Evolutionary conservation across 2,329 filamentous ascomycete genomes (phyloP).

Genomic region (Fusarium azukiicola): DNA sequence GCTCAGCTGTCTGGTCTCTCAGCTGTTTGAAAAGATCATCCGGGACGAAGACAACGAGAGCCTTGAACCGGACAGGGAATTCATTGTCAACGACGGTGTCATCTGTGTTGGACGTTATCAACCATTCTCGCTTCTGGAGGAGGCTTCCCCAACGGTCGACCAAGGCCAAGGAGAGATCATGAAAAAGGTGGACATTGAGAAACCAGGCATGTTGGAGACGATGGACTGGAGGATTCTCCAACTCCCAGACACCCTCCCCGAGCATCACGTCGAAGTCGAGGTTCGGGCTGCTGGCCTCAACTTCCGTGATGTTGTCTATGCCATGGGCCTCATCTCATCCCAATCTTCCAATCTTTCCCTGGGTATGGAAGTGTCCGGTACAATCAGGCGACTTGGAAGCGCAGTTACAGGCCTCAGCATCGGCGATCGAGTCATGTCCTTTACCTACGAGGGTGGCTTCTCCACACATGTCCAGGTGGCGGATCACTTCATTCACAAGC

Average conservation of each 20-base stretch:
- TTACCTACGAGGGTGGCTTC: slow-evolving; percentile 24
- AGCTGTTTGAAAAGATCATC: slow-evolving; percentile 19
- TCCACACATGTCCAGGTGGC: slow-evolving; percentile 24
- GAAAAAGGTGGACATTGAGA: slow-evolving; percentile 18
- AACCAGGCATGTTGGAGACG: slow-evolving; percentile 20
- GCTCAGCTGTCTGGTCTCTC: not conserved
- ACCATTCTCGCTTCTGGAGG: not conserved
- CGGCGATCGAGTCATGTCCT: slow-evolving; percentile 51
- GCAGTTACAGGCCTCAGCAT: slow-evolving; percentile 22
- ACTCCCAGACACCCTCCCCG: not conserved
- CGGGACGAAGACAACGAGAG: not conserved
- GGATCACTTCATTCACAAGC: slow-evolving; percentile 45
- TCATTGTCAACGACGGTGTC: not conserved
- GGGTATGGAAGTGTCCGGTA: slow-evolving; percentile 18
- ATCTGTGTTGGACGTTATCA: slow-evolving; percentile 29
- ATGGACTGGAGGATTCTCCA: slow-evolving; percentile 6
- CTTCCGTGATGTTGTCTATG: slow-evolving; percentile 30
- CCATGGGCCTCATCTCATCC: slow-evolving; percentile 30
- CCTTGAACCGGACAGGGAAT: slow-evolving; percentile 33
- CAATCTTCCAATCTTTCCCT: not conserved
- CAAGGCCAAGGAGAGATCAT: not conserved
- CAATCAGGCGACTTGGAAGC: slow-evolving; percentile 17
- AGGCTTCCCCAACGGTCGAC: not conserved
- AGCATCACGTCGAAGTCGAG: slow-evolving; percentile 10
- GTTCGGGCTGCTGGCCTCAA: slow-evolving; percentile 29